Evolutionary conservation across 2,329 filamentous ascomycete genomes (phyloP), one percentile per base, ranked within the genome.

Genomic region (Niveomyces coronatus): DNA sequence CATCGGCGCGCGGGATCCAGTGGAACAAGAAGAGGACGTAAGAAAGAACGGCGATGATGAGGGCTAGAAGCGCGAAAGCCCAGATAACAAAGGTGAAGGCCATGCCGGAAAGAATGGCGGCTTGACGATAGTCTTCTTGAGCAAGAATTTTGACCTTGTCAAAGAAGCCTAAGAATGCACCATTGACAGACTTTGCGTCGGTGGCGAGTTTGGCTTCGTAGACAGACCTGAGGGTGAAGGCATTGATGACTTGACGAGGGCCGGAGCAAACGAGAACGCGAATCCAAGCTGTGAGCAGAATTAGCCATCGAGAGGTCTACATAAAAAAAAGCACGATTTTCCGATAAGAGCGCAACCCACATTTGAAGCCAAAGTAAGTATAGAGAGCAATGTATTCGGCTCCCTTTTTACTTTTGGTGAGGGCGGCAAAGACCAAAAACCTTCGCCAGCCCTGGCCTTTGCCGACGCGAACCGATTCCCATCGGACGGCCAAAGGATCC

Each of bases 21-120:
- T 91, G 84, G 74, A 84, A 94, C 5, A 98, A 71, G 58, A 94
- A 98, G 51, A 85, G 75, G 26, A 94, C 60, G 60, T 94, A 96
- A 43, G 94, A 78, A 2, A 93, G 51, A 16, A 79, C 65, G 0
- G 85, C 86, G 9, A 84, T 54, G n/a, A 89, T 63, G 35, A 96
- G 68, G 30, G 74, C 79, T 2, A 96, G 55, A 5, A 83, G 74
- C 0, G 83, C 82, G 49, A 96, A 79, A 11, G 87, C 70, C 89
- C 89, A 96, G 49, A 96, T 76, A 39, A 95, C 57, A 16, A 94
- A 59, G 4, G 89, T 95, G 62, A 94, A 96, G 45, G 87, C 64
- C 91, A 96, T 96, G 59, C 85, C 81, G 27, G 79, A 84, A 36
- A 96, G 69, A 48, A 95, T 83, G 43, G 91, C 63, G 2, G 84